Evolutionary conservation across 164 flowering plant genomes (phyloP).

Genomic region (Dillenia turbinata): DNA sequence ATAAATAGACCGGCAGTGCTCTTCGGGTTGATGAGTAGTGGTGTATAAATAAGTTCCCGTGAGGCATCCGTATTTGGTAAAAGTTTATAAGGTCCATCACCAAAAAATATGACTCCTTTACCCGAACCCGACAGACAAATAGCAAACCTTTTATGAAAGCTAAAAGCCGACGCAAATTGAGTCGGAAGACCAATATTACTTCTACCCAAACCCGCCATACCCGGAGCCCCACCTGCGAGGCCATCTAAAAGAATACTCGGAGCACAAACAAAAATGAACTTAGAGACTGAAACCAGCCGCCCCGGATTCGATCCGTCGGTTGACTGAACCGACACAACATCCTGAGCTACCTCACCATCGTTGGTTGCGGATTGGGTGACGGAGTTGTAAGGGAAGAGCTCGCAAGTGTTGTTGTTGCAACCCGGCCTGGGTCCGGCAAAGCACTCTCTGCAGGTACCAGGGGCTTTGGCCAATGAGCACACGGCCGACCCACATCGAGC

Average conservation of each 20-base stretch:
- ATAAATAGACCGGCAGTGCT: conserved; percentile 6
- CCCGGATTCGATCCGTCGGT: conserved; percentile 28
- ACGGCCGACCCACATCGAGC: conserved; percentile 8
- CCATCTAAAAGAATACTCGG: conserved; percentile 19
- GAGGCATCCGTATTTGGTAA: conserved; percentile 9
- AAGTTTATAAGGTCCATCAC: conserved; percentile 12
- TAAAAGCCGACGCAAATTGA: conserved; percentile 20
- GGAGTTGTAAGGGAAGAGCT: conserved; percentile 15
- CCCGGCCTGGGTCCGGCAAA: conserved; percentile 17
- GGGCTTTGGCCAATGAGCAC: conserved; percentile 6
- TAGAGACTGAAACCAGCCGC: not conserved
- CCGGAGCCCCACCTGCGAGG: conserved; percentile 24
- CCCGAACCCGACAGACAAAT: conserved; percentile 9
- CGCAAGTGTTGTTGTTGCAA: conserved; percentile 32
- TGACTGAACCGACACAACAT: conserved; percentile 19
- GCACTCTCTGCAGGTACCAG: conserved; percentile 16
- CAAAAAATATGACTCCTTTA: conserved; percentile 11
- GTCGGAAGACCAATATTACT: conserved; percentile 19
- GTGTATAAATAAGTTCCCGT: conserved; percentile 5
- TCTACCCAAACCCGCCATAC: conserved; percentile 33
- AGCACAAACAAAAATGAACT: conserved; percentile 20
- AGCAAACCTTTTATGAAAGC: conserved; percentile 18
- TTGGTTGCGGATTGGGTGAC: conserved; percentile 9
- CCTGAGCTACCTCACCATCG: conserved; percentile 24
- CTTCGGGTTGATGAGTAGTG: conserved; percentile 16